Percentiles rank a stretch among this genome's conserved stretches.
These are phyloP conservation scores for Oryza meridionalis DNA, from an alignment of 176 grass and related monocot genomes.

Conservation along the genomic window DNA sequence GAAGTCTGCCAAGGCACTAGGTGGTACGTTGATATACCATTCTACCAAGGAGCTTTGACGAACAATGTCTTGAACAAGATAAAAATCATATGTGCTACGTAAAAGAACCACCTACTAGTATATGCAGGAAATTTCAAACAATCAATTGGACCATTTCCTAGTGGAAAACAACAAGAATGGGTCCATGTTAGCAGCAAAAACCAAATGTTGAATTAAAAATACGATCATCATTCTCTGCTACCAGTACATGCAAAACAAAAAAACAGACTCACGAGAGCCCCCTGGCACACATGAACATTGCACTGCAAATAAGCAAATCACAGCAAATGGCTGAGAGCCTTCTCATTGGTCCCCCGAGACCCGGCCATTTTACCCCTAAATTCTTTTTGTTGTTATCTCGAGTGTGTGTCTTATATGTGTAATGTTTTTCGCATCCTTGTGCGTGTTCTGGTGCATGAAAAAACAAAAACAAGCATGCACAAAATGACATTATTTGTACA, in stretches of 20 bases:
- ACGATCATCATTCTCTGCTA: not conserved
- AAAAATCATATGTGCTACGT: too few relatives aligned
- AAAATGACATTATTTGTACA: not conserved
- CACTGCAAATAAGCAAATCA: not conserved
- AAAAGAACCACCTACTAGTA: too few relatives aligned
- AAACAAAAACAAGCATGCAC: not conserved
- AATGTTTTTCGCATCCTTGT: not conserved
- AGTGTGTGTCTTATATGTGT: not conserved
- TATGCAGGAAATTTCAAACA: too few relatives aligned
- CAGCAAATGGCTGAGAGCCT: not conserved
- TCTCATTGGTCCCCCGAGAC: slow-evolving; percentile 4
- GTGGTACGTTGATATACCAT: not conserved
- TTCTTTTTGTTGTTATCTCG: not conserved
- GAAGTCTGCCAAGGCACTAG: not conserved
- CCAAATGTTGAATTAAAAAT: not conserved
- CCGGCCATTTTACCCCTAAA: not conserved
- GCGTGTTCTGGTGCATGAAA: not conserved
- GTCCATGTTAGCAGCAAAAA: not conserved
- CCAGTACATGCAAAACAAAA: not conserved
- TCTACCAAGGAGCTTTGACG: not conserved
- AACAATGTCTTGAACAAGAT: too few relatives aligned
- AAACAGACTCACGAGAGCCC: slow-evolving; percentile 37
- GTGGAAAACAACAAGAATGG: not conserved
- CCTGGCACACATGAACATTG: not conserved
- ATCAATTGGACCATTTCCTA: not conserved